Percentiles rank a stretch among this genome's conserved stretches.
phyloP scores from a whole-genome alignment of 106 monocot genomes.

The Apostasia ramifera region DNA sequence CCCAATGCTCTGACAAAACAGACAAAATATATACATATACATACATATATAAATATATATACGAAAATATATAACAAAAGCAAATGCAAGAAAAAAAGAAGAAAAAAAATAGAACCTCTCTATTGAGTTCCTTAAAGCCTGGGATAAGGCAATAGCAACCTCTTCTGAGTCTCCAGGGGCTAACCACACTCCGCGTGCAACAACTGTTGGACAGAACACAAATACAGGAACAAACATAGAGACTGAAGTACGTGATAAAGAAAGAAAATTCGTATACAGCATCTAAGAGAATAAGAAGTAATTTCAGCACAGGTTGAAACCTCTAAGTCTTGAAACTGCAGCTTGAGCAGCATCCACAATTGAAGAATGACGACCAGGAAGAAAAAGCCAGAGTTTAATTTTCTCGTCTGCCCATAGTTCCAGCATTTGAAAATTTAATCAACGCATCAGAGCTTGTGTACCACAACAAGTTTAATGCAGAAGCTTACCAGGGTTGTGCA shows the following conservation, averaged over 20 bases:
- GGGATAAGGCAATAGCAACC: conserved; percentile 78
- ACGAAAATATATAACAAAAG: neutral
- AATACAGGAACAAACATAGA: neutral
- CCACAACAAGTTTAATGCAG: neutral
- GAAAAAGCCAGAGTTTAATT: conserved; percentile 97
- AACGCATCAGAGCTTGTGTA: neutral
- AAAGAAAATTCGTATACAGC: neutral
- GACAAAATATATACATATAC: neutral
- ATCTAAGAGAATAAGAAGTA: neutral
- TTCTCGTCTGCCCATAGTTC: conserved; percentile 71
- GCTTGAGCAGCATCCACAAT: conserved; percentile 57
- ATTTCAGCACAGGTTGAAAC: conserved; percentile 18
- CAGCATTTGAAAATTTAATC: neutral
- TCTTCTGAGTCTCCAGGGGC: conserved; percentile 97
- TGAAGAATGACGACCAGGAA: conserved; percentile 83
- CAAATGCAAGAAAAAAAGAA: neutral
- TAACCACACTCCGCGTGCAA: conserved; percentile 76
- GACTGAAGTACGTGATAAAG: neutral
- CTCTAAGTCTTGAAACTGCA: conserved; percentile 76
- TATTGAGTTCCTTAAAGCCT: conserved; percentile 76
- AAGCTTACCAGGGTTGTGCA: conserved; percentile 81
- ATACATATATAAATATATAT: no score
- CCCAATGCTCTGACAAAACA: conserved; percentile 52
- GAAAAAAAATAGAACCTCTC: conserved; percentile 57
- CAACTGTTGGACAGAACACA: conserved; percentile 24